A percentile compares a stretch with the other conserved stretches of the same genome.
phyloP scores from a whole-genome alignment of 257 asterid species.

The Paulownia fortunei region DNA sequence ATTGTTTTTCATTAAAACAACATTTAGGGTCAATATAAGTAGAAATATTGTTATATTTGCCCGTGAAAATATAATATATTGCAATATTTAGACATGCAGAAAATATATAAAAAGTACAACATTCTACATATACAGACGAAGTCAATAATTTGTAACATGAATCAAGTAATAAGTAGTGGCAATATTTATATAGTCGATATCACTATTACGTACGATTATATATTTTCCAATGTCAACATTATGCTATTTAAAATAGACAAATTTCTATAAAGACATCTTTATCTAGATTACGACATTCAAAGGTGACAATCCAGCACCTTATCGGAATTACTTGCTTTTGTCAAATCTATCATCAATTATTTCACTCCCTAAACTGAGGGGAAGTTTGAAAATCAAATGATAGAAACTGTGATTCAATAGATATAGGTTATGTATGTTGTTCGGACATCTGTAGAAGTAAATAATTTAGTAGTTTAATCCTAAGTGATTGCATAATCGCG shows the following conservation, averaged over 20 bases:
- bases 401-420: background rate
- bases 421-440: background rate
- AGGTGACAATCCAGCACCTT: conserved; percentile 9
- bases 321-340: conserved; percentile 27
- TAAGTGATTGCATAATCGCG: background rate
- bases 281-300: conserved; percentile 4
- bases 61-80: too few species aligned
- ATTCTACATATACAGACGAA: background rate
- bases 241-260: background rate
- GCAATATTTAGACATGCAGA: too few species aligned
- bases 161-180: too few species aligned
- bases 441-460: background rate
- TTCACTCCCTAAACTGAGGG: background rate
- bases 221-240: background rate
- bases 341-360: conserved; percentile 23
- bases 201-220: background rate
- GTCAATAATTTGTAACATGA: background rate
- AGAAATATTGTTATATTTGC: too few species aligned
- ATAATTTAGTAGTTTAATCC: background rate
- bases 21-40: too few species aligned
- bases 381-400: conserved; percentile 8
- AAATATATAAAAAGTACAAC: background rate
- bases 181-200: too few species aligned
- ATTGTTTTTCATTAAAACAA: too few species aligned
- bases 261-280: background rate